Conservation (phyloP, 192 early-diverging fungal species). For the Phycomyces blakesleeanus region DNA sequence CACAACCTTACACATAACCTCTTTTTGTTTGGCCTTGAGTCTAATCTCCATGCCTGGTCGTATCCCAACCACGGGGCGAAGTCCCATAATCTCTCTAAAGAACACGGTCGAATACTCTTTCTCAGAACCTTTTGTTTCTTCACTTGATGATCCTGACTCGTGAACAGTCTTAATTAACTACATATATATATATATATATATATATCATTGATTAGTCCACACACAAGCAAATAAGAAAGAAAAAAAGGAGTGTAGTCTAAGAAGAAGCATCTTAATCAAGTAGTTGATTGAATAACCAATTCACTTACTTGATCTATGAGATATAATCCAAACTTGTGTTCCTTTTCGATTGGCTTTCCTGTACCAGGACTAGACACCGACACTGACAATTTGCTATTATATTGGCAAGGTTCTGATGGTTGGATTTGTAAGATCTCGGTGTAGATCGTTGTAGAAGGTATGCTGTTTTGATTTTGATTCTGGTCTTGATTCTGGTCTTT, state of each 20-base stretch:
- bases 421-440: slow-evolving; percentile 11
- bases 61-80: too few relatives aligned
- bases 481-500: not conserved
- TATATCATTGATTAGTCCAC: too few relatives aligned
- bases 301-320: slow-evolving; percentile 34
- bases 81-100: too few relatives aligned
- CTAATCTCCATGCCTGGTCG: not conserved
- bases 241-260: too few relatives aligned
- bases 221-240: too few relatives aligned
- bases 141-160: too few relatives aligned
- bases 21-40: not conserved
- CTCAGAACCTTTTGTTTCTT: too few relatives aligned
- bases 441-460: not conserved
- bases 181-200: too few relatives aligned
- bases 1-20: not conserved
- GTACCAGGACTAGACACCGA: slow-evolving; percentile 38
- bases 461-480: not conserved
- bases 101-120: too few relatives aligned
- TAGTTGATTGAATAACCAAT: not conserved
- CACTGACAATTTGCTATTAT: slow-evolving; percentile 11
- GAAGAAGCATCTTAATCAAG: not conserved
- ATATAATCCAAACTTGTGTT: slow-evolving; percentile 42
- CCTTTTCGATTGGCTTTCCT: slow-evolving; percentile 25
- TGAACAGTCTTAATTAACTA: too few relatives aligned
- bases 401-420: slow-evolving; percentile 4